phyloP scores from a whole-genome alignment of 345 rosid genomes.

The Draba incana region DNA sequence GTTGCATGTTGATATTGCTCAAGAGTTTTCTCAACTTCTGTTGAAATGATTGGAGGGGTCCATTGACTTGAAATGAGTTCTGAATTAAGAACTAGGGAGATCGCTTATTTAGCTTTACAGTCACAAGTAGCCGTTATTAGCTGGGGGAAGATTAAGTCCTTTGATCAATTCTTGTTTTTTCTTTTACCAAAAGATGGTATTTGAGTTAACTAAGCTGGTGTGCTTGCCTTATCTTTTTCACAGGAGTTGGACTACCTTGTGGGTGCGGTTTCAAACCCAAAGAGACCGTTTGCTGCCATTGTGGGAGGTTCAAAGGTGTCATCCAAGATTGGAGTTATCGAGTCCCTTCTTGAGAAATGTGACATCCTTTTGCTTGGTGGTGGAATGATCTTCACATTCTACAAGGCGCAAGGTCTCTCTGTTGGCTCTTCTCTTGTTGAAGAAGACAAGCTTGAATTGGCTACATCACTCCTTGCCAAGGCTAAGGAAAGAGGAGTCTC shows the following conservation, averaged over 20 bases:
- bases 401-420: slow-evolving; percentile 83
- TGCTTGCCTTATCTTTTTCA: too few relatives aligned
- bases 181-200: background rate
- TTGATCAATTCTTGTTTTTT: background rate
- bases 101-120: too few relatives aligned
- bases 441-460: slow-evolving; percentile 87
- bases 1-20: too few relatives aligned
- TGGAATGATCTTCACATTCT: slow-evolving; percentile 95
- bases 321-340: slow-evolving; percentile 87
- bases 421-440: slow-evolving; percentile 92
- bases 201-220: background rate
- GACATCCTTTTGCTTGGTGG: slow-evolving; percentile 87
- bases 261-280: slow-evolving; percentile 86
- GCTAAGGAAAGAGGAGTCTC: slow-evolving; percentile 92
- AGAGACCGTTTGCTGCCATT: slow-evolving; percentile 94
- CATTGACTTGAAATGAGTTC: too few relatives aligned
- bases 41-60: too few relatives aligned
- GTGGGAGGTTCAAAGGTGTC: slow-evolving; percentile 93
- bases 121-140: too few relatives aligned
- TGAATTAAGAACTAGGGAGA: background rate
- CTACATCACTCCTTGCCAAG: slow-evolving; percentile 71
- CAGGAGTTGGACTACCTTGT: slow-evolving; percentile 95
- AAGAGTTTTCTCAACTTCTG: too few relatives aligned
- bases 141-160: too few relatives aligned
- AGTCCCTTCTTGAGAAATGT: slow-evolving; percentile 78